phyloP scores from a whole-genome alignment of 2,329 filamentous ascomycete species.

The Diaporthe helianthi region DNA sequence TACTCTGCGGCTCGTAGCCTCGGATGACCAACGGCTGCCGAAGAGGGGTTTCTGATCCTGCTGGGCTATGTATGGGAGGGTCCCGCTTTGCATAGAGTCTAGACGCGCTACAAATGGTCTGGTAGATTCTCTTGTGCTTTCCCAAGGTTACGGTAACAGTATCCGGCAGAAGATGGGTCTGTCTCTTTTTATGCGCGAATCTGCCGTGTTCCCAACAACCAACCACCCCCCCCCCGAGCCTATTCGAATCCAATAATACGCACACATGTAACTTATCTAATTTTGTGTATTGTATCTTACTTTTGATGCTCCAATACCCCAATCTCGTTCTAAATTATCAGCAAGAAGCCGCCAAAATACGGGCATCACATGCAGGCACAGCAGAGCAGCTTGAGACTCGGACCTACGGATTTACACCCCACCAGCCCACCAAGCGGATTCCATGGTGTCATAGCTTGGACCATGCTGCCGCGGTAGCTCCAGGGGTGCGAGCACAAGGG shows the following conservation, averaged over 20 bases:
- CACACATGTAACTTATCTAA: not conserved
- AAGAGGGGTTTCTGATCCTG: not conserved
- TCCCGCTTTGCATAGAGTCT: conserved; percentile 15
- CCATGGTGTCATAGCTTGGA: not conserved
- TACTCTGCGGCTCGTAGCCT: conserved; percentile 3
- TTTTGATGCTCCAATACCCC: not conserved
- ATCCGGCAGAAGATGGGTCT: conserved; percentile 8
- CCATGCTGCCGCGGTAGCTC: conserved; percentile 15
- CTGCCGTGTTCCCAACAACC: not conserved
- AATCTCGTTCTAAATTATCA: not conserved
- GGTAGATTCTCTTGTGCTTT: not conserved
- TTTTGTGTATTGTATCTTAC: not conserved
- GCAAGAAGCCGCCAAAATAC: not conserved
- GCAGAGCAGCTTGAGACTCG: not conserved
- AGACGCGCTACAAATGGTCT: conserved; percentile 7
- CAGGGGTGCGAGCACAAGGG: not conserved
- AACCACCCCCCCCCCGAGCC: not conserved
- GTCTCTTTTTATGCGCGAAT: not conserved
- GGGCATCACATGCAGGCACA: not conserved
- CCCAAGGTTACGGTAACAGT: too few species aligned
- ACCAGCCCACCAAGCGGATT: not conserved
- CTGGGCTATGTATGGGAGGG: conserved; percentile 11
- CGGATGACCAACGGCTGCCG: conserved; percentile 34
- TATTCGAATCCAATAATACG: not conserved
- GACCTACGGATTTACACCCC: conserved; percentile 20